Evolutionary conservation across 148 eudicot genomes (phyloP), one percentile per base, ranked within the genome.

Genomic region (Fagopyrum homotropicum): DNA sequence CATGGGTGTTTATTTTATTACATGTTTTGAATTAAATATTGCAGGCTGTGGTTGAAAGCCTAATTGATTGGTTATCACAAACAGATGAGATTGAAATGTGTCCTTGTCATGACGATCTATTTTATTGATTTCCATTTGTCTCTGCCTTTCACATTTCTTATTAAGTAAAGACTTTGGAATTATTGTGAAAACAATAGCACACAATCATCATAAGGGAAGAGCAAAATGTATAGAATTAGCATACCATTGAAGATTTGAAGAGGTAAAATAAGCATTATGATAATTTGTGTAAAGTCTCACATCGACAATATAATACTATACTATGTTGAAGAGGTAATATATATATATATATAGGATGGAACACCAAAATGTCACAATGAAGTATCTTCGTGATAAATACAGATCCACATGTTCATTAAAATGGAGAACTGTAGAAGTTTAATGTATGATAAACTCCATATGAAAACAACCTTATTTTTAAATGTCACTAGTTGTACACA

Each of bases 241-340:
- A 74, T 86, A 94, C 97, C 98, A 76, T 90, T 94, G 74, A 91
- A 94, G 51, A 94, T 74, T 90, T 94, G 74, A 94, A 94, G 51
- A 94, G 83, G 47, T 85, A 80, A 85, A 91, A 90, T 59, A 94
- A 82, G 81, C 81, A 83, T 70, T 72, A 22, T 22, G 26, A 0
- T 22, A 22, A 22, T 22, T 0, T 22, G 26, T 22, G 26, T 22
- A 22, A 22, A 22, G 0, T 22, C 26, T 0, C 26, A 22, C 26
- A 22, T 22, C 26, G 0, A 22, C 26, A 22, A 22, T 22, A 22
- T 22, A 0, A 22, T 22, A 22, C 0, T 22, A 22, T 22, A 22
- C 26, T 22, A 22, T 22, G 26, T 0, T 22, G 26, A 22, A 22
- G 0, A 22, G 26, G 26, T 22, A n/a, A n/a, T n/a, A n/a, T n/a